phyloP scores from a whole-genome alignment of 208 protist species.

The Leishmania guyanensis region DNA sequence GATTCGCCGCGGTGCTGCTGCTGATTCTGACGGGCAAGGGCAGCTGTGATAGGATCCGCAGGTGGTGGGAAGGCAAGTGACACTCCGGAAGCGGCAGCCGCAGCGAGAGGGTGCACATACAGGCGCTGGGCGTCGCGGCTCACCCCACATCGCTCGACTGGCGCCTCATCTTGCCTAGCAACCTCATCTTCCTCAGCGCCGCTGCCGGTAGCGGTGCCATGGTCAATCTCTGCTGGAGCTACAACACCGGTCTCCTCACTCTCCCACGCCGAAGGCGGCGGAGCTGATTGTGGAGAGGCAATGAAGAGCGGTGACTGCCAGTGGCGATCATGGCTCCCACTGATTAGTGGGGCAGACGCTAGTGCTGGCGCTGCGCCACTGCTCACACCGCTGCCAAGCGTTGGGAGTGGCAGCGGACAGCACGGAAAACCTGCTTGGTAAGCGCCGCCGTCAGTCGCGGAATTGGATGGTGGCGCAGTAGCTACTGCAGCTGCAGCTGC shows the following conservation, averaged over 20 bases:
- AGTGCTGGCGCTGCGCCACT: neutral
- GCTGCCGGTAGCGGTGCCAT: neutral
- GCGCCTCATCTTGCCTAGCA: slow-evolving; percentile 3
- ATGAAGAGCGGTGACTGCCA: neutral
- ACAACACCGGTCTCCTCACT: neutral
- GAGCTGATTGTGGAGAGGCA: neutral
- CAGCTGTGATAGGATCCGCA: slow-evolving; percentile 35
- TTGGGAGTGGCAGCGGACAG: neutral
- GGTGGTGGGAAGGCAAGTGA: neutral
- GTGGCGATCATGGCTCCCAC: neutral
- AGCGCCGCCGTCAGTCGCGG: neutral
- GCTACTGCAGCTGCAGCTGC: neutral
- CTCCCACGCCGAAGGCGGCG: neutral
- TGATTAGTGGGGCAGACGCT: neutral
- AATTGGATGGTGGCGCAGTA: neutral
- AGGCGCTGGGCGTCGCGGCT: slow-evolving; percentile 1
- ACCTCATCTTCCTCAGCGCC: slow-evolving; percentile 17
- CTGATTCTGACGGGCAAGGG: slow-evolving; percentile 32
- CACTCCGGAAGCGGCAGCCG: neutral
- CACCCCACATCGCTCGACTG: neutral
- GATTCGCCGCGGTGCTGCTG: slow-evolving; percentile 36
- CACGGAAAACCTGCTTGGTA: neutral
- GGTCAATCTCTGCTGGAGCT: neutral
- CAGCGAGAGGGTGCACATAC: slow-evolving; percentile 13
- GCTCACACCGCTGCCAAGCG: neutral